phyloP scores from a whole-genome alignment of 73 alveolate species.

The Blepharisma japonicum region DNA sequence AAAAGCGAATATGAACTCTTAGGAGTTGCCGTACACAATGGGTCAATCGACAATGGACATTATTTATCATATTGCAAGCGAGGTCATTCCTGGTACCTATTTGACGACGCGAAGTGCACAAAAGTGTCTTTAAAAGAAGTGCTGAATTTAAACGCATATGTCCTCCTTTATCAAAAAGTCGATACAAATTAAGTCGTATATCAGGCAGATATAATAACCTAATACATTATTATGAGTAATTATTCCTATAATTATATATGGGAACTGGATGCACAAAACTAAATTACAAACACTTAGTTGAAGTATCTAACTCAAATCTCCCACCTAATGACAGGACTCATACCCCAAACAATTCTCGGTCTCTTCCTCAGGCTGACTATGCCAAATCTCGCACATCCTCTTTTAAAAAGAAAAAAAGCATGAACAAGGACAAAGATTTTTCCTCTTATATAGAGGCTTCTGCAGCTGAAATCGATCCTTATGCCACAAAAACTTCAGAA shows the following conservation, averaged over 20 bases:
- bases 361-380: neutral
- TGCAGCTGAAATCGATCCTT: constrained; percentile 8
- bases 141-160: neutral
- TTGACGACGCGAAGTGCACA: constrained; percentile 29
- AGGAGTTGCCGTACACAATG: constrained; percentile 30
- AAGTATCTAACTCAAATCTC: neutral
- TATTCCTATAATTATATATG: neutral
- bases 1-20: constrained; percentile 2
- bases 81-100: constrained; percentile 5
- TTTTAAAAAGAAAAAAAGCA: neutral
- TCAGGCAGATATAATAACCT: too few species aligned
- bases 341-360: neutral
- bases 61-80: constrained; percentile 16
- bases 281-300: neutral
- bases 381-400: neutral
- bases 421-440: neutral
- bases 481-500: constrained; percentile 8
- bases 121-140: constrained; percentile 1
- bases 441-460: constrained; percentile 23
- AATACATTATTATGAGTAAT: too few species aligned
- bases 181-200: too few species aligned
- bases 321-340: neutral
- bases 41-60: constrained; percentile 29
- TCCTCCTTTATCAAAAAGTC: neutral
- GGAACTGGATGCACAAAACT: constrained; percentile 23